A percentile compares a stretch with the other conserved stretches of the same genome.
phyloP scores from a whole-genome alignment of 2,329 filamentous ascomycete genomes.

The Orbilia quercus region DNA sequence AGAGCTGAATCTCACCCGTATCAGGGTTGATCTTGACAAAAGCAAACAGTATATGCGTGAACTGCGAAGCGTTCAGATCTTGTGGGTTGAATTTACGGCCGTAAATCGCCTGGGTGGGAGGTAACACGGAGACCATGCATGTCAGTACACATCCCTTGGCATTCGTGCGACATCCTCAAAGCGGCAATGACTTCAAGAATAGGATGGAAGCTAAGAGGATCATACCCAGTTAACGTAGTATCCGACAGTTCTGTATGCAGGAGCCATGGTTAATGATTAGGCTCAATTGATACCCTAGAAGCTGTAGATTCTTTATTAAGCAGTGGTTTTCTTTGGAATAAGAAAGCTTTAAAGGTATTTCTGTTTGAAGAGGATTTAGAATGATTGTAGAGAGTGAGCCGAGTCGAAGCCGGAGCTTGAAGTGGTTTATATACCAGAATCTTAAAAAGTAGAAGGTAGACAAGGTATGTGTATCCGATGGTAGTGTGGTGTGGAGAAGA shows the following conservation, averaged over 20 bases:
- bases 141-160: constrained; percentile 16
- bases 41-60: constrained; percentile 86
- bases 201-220: neutral
- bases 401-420: too few relatives aligned
- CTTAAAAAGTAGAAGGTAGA: neutral
- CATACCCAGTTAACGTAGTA: constrained; percentile 53
- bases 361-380: too few relatives aligned
- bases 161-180: neutral
- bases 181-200: neutral
- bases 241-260: constrained; percentile 29
- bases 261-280: constrained; percentile 7
- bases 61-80: constrained; percentile 79
- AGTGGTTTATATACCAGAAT: too few relatives aligned
- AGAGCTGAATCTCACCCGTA: constrained; percentile 33
- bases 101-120: constrained; percentile 77
- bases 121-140: neutral
- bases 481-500: neutral
- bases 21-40: constrained; percentile 45
- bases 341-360: too few relatives aligned
- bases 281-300: neutral
- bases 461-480: constrained; percentile 1
- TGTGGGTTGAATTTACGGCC: constrained; percentile 84
- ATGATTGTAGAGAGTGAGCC: too few relatives aligned
- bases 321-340: neutral
- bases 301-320: neutral